Conservation (phyloP, 176 grass and related monocot genomes). For the Pontederia crassipes region DNA sequence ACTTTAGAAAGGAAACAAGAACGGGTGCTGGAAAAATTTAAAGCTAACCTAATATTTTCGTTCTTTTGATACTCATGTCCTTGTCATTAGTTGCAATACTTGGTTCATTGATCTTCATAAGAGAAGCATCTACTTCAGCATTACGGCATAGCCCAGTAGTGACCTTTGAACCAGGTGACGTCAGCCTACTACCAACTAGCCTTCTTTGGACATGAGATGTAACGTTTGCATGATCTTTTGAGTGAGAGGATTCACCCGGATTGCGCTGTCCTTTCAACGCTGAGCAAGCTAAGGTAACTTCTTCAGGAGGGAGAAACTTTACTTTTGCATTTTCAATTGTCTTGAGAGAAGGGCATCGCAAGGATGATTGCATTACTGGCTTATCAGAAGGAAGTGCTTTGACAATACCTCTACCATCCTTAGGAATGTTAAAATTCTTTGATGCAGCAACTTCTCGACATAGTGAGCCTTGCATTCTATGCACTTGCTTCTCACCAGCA, state of each 20-base stretch:
- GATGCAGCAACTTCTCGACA: neutral
- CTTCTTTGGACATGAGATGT: conserved; percentile 22
- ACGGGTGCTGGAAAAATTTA: too few species aligned
- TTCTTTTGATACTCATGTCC: too few species aligned
- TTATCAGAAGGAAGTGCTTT: neutral
- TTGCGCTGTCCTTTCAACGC: conserved; percentile 18
- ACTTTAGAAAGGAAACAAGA: too few species aligned
- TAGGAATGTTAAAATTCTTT: neutral
- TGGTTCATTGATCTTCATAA: neutral
- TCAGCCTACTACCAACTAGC: conserved; percentile 8
- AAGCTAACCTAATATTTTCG: too few species aligned
- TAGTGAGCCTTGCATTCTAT: neutral
- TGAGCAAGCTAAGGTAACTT: conserved; percentile 28
- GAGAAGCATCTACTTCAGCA: neutral
- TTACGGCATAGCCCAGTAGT: neutral
- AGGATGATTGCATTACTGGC: neutral
- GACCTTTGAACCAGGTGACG: conserved; percentile 2
- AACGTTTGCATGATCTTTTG: conserved; percentile 14
- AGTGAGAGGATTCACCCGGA: conserved; percentile 13
- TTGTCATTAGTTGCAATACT: too few species aligned
- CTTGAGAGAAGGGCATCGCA: conserved; percentile 14
- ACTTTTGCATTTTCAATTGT: conserved; percentile 34
- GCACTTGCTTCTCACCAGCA: neutral
- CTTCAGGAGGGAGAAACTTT: conserved; percentile 50
- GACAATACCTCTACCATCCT: neutral